A percentile compares a stretch with the other conserved stretches of the same genome.
These are phyloP conservation scores for Suillus fuscotomentosus DNA, from an alignment of 768 basidiomycete species.

Conservation along the genomic window DNA sequence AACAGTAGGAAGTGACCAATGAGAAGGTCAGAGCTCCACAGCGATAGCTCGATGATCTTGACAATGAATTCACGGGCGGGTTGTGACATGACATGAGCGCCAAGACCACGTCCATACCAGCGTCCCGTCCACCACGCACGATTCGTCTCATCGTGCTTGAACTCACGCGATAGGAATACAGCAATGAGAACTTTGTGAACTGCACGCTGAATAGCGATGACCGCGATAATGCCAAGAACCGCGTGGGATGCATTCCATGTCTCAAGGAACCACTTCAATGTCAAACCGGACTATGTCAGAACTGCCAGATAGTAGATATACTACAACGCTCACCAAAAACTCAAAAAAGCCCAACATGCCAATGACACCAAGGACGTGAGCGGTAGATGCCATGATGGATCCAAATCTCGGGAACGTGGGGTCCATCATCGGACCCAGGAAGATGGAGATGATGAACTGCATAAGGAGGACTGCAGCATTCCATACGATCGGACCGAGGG, in stretches of 20 bases:
- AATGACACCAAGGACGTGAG: slow-evolving; percentile 76
- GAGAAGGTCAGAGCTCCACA: slow-evolving; percentile 95
- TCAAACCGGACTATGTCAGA: slow-evolving; percentile 11
- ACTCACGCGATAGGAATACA: slow-evolving; percentile 93
- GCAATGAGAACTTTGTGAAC: slow-evolving; percentile 93
- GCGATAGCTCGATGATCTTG: slow-evolving; percentile 93
- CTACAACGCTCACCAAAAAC: slow-evolving; percentile 67
- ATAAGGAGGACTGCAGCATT: slow-evolving; percentile 85
- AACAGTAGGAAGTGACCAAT: slow-evolving; percentile 86
- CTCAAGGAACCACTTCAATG: slow-evolving; percentile 86
- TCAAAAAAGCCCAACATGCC: slow-evolving; percentile 96
- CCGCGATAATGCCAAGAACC: slow-evolving; percentile 88
- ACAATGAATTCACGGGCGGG: slow-evolving; percentile 96
- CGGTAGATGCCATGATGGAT: slow-evolving; percentile 87
- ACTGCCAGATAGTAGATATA: background rate
- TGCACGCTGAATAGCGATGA: slow-evolving; percentile 89
- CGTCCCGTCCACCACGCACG: slow-evolving; percentile 98
- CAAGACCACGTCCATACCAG: slow-evolving; percentile 96
- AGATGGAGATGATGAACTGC: slow-evolving; percentile 88
- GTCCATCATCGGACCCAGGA: slow-evolving; percentile 90
- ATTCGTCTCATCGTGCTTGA: slow-evolving; percentile 99
- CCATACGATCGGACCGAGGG: slow-evolving; percentile 94
- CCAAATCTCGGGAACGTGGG: slow-evolving; percentile 86
- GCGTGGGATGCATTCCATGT: slow-evolving; percentile 90
- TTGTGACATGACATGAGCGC: slow-evolving; percentile 91